Conservation (phyloP, 2,329 filamentous ascomycete genomes). For the Venturia aucupariae region DNA sequence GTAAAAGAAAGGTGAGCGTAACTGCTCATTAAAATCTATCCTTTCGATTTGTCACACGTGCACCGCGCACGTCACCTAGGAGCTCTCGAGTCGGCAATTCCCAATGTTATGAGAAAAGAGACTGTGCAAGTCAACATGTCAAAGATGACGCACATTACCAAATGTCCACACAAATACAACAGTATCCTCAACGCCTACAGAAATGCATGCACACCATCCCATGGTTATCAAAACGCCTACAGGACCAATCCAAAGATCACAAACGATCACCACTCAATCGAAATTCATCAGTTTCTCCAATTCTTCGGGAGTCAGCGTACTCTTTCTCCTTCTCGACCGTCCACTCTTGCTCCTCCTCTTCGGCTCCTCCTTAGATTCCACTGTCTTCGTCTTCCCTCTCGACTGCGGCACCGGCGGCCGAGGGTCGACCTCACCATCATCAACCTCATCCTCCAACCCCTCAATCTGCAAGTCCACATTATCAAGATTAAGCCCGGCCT, state of each 20-base stretch:
- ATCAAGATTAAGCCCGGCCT: slow-evolving; percentile 15
- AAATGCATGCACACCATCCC: neutral
- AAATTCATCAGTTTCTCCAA: slow-evolving; percentile 40
- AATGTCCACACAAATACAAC: neutral
- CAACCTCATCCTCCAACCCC: slow-evolving; percentile 1
- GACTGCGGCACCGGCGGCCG: neutral
- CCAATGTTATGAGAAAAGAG: neutral
- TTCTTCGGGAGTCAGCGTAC: slow-evolving; percentile 68
- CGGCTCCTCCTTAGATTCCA: slow-evolving; percentile 19
- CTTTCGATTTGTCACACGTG: neutral
- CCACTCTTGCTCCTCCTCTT: slow-evolving; percentile 42
- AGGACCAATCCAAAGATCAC: neutral
- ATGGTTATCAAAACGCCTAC: neutral
- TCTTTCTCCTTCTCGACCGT: slow-evolving; percentile 57
- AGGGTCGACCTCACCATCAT: neutral
- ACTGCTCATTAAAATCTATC: neutral
- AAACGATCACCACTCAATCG: neutral
- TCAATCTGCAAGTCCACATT: slow-evolving; percentile 18
- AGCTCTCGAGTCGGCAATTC: neutral
- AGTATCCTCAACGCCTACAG: neutral
- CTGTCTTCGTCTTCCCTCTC: slow-evolving; percentile 15
- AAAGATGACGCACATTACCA: neutral
- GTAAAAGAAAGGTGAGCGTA: neutral
- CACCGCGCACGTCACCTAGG: neutral
- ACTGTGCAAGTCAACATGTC: neutral